These are phyloP conservation scores for Apiotrichum akiyoshidainum DNA, from an alignment of 1,284 basidiomycete genomes.

Conservation along the genomic window DNA sequence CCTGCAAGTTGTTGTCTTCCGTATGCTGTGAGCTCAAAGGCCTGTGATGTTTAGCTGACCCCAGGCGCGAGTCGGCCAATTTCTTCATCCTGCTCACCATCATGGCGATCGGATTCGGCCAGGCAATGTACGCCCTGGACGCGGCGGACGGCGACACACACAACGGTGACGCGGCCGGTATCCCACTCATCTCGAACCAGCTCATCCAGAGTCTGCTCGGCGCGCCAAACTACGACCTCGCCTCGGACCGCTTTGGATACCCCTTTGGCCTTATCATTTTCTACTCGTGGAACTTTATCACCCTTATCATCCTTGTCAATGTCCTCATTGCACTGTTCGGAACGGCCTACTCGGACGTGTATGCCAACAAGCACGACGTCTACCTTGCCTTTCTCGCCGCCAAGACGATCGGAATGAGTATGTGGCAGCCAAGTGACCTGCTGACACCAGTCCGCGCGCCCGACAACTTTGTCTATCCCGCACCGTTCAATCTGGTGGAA, in stretches of 20 bases:
- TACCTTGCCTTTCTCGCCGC: conserved; percentile 76
- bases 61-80: conserved; percentile 73
- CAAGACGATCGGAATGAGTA: conserved; percentile 70
- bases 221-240: conserved; percentile 74
- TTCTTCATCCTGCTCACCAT: conserved; percentile 83
- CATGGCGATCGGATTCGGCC: conserved; percentile 77
- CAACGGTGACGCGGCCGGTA: conserved; percentile 53
- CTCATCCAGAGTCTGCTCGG: conserved; percentile 77
- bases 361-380: conserved; percentile 52
- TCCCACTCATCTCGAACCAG: conserved; percentile 63
- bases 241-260: conserved; percentile 54
- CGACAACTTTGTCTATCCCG: conserved; percentile 55
- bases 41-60: conserved; percentile 2
- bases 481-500: conserved; percentile 71
- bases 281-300: conserved; percentile 85
- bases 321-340: conserved; percentile 92
- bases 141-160: conserved; percentile 81
- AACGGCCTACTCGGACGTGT: conserved; percentile 79
- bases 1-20: conserved; percentile 51
- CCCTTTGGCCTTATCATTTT: conserved; percentile 69
- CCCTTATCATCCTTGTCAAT: conserved; percentile 82
- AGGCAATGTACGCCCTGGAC: conserved; percentile 74
- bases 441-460: conserved; percentile 60
- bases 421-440: conserved; percentile 25
- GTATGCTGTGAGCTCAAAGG: conserved; percentile 64